These are phyloP conservation scores for Neckera pumila DNA, from an alignment of 225 moss, liverwort and hornwort genomes.

Conservation along the genomic window DNA sequence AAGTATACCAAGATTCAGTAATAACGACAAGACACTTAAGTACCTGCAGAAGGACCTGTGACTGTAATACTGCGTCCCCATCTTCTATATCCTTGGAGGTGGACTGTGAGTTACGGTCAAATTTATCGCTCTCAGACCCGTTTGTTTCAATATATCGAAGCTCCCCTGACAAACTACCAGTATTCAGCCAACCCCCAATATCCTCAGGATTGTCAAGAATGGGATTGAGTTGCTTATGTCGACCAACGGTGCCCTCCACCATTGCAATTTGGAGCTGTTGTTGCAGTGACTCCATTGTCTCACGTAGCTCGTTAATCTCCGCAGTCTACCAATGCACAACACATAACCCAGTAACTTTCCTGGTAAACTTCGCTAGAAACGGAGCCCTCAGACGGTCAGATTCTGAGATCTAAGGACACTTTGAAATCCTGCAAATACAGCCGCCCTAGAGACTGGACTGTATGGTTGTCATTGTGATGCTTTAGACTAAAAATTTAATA, in stretches of 20 bases:
- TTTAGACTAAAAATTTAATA: neutral
- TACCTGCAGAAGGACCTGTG: conserved; percentile 80
- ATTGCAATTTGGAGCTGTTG: conserved; percentile 63
- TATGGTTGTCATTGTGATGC: neutral
- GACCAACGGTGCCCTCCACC: conserved; percentile 52
- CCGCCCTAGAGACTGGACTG: neutral
- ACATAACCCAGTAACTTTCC: neutral
- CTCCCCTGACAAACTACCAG: conserved; percentile 74
- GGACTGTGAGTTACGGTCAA: conserved; percentile 46
- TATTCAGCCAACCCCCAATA: conserved; percentile 77
- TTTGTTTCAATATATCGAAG: conserved; percentile 73
- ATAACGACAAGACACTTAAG: neutral
- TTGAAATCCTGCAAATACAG: neutral
- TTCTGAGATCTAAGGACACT: neutral
- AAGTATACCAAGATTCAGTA: neutral
- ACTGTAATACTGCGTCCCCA: conserved; percentile 38
- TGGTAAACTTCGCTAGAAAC: neutral
- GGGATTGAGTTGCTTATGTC: conserved; percentile 47
- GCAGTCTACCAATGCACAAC: conserved; percentile 42
- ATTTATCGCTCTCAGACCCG: conserved; percentile 66
- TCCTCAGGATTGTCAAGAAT: conserved; percentile 79
- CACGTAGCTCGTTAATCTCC: conserved; percentile 78
- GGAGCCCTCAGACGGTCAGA: neutral
- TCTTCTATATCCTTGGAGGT: conserved; percentile 73
- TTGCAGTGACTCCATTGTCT: conserved; percentile 55